A percentile compares a stretch with the other conserved stretches of the same genome.
phyloP scores from a whole-genome alignment of 2,329 filamentous ascomycete species.

The Xylariaceae sp. region DNA sequence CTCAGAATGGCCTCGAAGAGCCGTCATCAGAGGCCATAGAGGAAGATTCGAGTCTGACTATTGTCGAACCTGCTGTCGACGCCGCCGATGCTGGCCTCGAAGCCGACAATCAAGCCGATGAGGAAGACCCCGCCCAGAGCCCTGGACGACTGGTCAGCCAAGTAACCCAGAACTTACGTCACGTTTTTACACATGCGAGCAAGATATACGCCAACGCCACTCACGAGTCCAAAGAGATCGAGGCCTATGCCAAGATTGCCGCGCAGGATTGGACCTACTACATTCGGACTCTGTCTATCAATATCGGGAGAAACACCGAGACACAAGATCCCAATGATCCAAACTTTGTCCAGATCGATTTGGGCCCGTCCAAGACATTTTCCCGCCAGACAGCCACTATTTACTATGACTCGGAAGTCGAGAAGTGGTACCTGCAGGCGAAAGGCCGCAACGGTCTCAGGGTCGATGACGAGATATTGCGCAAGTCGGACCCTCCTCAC shows the following conservation, averaged over 20 bases:
- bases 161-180: conserved; percentile 46
- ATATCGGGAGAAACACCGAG: conserved; percentile 68
- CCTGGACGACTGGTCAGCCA: conserved; percentile 43
- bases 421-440: conserved; percentile 77
- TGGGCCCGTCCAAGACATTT: conserved; percentile 77
- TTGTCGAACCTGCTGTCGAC: conserved; percentile 19
- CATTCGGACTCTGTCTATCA: conserved; percentile 67
- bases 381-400: conserved; percentile 73
- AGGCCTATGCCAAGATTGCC: conserved; percentile 77
- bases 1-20: conserved; percentile 37
- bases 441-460: conserved; percentile 90
- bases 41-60: conserved; percentile 27
- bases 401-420: conserved; percentile 61
- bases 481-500: conserved; percentile 56
- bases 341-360: conserved; percentile 72
- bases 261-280: conserved; percentile 82
- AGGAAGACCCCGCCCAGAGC: conserved; percentile 2
- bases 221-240: conserved; percentile 58
- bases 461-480: conserved; percentile 68
- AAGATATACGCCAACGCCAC: conserved; percentile 59
- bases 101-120: conserved; percentile 33
- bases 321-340: conserved; percentile 40
- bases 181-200: conserved; percentile 51
- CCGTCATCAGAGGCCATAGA: conserved; percentile 41
- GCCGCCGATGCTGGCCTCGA: conserved; percentile 8